phyloP scores from a whole-genome alignment of 2,329 filamentous ascomycete genomes.

The Aspergillus fijiensis region DNA sequence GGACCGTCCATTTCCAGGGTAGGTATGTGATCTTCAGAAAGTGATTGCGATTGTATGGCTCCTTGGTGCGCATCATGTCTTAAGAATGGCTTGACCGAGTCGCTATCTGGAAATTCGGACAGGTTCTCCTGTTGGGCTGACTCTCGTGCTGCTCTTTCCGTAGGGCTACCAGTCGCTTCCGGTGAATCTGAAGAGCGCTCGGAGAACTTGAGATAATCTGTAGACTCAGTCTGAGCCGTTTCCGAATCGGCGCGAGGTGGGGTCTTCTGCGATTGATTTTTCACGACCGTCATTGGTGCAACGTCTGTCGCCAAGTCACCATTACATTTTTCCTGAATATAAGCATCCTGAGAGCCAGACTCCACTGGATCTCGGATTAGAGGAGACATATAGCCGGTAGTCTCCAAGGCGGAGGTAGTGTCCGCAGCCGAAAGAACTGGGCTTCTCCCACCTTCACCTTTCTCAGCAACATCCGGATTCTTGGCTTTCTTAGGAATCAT shows the following conservation, averaged over 20 bases:
- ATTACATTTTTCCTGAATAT: background rate
- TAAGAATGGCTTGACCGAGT: background rate
- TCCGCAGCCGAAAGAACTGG: background rate
- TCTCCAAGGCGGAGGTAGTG: background rate
- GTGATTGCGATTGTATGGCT: background rate
- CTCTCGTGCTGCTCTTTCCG: background rate
- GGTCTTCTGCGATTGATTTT: background rate
- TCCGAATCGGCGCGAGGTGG: background rate
- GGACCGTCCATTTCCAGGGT: background rate
- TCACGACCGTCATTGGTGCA: background rate
- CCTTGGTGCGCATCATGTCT: background rate
- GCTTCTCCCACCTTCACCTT: background rate
- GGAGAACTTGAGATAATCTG: too few relatives aligned
- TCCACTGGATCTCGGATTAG: background rate
- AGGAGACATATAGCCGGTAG: slow-evolving; percentile 10
- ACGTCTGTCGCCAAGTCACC: too few relatives aligned
- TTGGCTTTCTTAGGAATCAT: slow-evolving; percentile 32
- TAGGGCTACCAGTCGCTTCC: background rate
- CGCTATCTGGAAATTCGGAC: background rate
- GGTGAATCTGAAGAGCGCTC: background rate
- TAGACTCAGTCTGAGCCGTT: background rate
- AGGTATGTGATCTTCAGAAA: background rate
- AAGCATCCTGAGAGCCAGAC: background rate
- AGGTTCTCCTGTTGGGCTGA: background rate
- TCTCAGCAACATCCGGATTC: background rate